Evolutionary conservation across 176 grass and related monocot genomes (phyloP).

Genomic region (Lolium perenne): DNA sequence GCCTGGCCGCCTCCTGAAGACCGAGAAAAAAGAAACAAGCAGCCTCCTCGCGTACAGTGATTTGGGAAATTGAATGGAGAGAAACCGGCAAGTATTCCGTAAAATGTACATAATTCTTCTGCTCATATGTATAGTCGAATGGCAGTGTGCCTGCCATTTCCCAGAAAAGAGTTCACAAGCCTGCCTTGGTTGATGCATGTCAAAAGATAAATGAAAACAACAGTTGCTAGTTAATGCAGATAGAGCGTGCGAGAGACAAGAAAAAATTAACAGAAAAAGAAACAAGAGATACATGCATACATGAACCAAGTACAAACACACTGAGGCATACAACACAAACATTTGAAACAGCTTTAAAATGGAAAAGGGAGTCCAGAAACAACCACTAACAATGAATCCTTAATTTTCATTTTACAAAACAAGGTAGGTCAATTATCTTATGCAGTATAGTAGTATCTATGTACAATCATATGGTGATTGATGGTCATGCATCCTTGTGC

Average conservation of each 20-base stretch:
- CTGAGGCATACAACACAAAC: neutral
- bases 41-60: neutral
- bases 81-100: too few relatives aligned
- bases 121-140: too few relatives aligned
- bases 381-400: neutral
- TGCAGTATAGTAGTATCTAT: conserved; percentile 41
- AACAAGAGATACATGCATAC: neutral
- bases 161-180: neutral
- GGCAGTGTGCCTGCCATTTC: neutral
- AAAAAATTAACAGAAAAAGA: neutral
- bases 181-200: neutral
- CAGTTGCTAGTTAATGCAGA: neutral
- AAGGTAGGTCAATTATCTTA: conserved; percentile 3
- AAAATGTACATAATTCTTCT: neutral
- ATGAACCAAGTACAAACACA: conserved; percentile 14
- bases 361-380: neutral
- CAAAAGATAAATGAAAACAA: neutral
- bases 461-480: conserved; percentile 28
- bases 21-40: neutral
- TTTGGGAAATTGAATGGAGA: neutral
- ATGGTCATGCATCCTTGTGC: conserved; percentile 1
- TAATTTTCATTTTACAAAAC: conserved; percentile 27
- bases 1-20: too few relatives aligned
- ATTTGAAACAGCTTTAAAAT: conserved; percentile 13
- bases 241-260: too few relatives aligned